Evolutionary conservation across 148 eudicot genomes (phyloP), one percentile per base, ranked within the genome.

Genomic region (Chenopodium quinoa): DNA sequence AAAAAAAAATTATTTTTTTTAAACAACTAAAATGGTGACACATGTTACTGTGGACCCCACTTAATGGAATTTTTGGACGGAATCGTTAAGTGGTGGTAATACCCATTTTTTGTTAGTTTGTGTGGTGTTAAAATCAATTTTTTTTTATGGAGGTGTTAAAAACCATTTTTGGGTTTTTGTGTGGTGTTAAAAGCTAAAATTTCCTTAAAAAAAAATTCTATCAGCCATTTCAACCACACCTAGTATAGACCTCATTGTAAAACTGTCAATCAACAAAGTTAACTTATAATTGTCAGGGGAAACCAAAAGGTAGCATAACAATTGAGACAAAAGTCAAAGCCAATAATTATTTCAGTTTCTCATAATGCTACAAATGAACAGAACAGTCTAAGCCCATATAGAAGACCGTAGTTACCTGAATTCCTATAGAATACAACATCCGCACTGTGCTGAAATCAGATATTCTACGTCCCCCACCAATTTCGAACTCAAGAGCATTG

Each of bases 381-480:
- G 11, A 48, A 27, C 17, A 14, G 72, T 44, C 46, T 13, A 74
- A 79, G 75, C 62, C 8, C 25, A 76, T 16, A 8, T 16, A 34
- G 20, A 52, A 71, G 67, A 62, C 54, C 66, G 56, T 60, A 64
- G 62, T 60, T 91, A 96, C 99, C 99, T 91, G 95, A 84, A 91
- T 91, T 54, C 99, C 98, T 77, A 96, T 83, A 48, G 97, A 78
- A 80, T 92, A 96, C 75, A 96, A 31, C 97, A 94, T 91, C 70
- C 97, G 88, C 66, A 96, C 88, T 32, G 95, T 89, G 81, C 99
- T 94, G 84, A 93, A 92, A 13, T 84, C 85, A 50, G 99, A 93
- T 86, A 96, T 88, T 88, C 84, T 96, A 88, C 99, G 90, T 84
- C 98, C 99, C 76, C 99, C 99, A 31, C 99, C 98, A 78, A 96